A percentile compares a stretch with the other conserved stretches of the same genome.
phyloP scores from a whole-genome alignment of 495 filamentous ascomycete species.

The Trichoderma reesei region DNA sequence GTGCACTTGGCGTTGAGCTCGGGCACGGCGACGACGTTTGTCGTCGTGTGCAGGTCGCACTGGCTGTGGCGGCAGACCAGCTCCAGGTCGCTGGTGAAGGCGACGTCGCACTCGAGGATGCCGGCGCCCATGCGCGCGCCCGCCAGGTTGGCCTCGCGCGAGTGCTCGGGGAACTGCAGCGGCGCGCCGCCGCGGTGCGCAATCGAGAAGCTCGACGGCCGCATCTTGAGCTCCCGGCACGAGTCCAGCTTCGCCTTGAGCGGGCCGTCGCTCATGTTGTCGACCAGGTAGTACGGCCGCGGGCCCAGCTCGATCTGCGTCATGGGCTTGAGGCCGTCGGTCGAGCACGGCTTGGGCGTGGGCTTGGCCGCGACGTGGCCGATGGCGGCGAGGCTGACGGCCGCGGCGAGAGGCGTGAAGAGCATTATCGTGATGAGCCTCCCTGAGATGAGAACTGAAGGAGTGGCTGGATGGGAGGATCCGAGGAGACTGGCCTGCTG shows the following conservation, averaged over 20 bases:
- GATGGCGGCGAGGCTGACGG: slow-evolving; percentile 18
- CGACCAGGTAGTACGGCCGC: slow-evolving; percentile 48
- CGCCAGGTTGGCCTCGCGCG: slow-evolving; percentile 39
- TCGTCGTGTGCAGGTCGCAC: slow-evolving; percentile 55
- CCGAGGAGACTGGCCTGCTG: too few species aligned
- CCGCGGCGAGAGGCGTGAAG: slow-evolving; percentile 7
- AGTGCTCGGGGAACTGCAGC: slow-evolving; percentile 54
- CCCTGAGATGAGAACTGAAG: too few species aligned
- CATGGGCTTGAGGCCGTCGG: slow-evolving; percentile 18
- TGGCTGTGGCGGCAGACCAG: slow-evolving; percentile 55
- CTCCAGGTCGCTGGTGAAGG: slow-evolving; percentile 49
- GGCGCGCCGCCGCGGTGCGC: slow-evolving; percentile 49
- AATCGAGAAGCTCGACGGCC: slow-evolving; percentile 39
- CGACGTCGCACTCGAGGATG: slow-evolving; percentile 54
- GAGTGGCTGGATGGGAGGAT: too few species aligned
- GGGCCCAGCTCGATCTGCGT: slow-evolving; percentile 41
- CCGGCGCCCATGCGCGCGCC: slow-evolving; percentile 53
- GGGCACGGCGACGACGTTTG: slow-evolving; percentile 49
- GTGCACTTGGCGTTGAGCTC: slow-evolving; percentile 51
- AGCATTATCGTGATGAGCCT: neutral
- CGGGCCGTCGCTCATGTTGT: slow-evolving; percentile 47
- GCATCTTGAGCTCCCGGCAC: slow-evolving; percentile 32
- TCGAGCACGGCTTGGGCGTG: slow-evolving; percentile 2
- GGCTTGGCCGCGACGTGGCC: slow-evolving; percentile 15
- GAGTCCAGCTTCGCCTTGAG: slow-evolving; percentile 45